Percentiles rank a stretch among this genome's conserved stretches.
Conservation (phyloP, 2,329 filamentous ascomycete species). For the Paracoccidioides lutzii region DNA sequence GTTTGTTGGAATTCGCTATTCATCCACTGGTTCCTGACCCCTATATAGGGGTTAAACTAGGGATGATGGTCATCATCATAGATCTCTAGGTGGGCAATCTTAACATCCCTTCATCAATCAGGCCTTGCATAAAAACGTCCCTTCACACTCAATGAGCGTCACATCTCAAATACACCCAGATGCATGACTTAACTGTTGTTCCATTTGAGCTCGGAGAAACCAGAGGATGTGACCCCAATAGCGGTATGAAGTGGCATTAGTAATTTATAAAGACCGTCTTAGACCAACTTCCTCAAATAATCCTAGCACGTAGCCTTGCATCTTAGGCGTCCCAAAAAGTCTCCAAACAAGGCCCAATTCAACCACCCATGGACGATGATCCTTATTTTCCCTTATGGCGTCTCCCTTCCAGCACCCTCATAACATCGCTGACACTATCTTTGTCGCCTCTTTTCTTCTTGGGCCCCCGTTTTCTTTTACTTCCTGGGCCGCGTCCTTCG, state of each 20-base stretch:
- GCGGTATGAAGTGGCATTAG: background rate
- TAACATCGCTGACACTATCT: conserved; percentile 64
- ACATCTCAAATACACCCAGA: too few relatives aligned
- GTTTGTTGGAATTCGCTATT: too few relatives aligned
- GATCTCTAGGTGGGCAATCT: too few relatives aligned
- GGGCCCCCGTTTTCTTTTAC: conserved; percentile 41
- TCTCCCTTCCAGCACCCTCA: conserved; percentile 60
- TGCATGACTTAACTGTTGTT: too few relatives aligned
- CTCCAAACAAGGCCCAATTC: background rate
- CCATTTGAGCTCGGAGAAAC: too few relatives aligned
- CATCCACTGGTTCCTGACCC: too few relatives aligned
- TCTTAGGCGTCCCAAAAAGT: background rate
- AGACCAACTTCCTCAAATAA: background rate
- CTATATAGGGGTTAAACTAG: too few relatives aligned
- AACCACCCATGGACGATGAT: background rate
- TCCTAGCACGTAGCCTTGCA: background rate
- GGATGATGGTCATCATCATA: too few relatives aligned
- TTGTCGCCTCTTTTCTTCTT: conserved; percentile 41
- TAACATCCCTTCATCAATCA: too few relatives aligned
- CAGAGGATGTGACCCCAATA: background rate
- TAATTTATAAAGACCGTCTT: background rate
- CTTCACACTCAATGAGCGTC: too few relatives aligned
- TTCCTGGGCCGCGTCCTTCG: conserved; percentile 19
- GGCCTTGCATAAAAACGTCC: too few relatives aligned
- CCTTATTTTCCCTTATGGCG: conserved; percentile 26